Evolutionary conservation across 2,329 filamentous ascomycete species (phyloP), one percentile per base, ranked within the genome.

Genomic region (Aspergillus versicolor): DNA sequence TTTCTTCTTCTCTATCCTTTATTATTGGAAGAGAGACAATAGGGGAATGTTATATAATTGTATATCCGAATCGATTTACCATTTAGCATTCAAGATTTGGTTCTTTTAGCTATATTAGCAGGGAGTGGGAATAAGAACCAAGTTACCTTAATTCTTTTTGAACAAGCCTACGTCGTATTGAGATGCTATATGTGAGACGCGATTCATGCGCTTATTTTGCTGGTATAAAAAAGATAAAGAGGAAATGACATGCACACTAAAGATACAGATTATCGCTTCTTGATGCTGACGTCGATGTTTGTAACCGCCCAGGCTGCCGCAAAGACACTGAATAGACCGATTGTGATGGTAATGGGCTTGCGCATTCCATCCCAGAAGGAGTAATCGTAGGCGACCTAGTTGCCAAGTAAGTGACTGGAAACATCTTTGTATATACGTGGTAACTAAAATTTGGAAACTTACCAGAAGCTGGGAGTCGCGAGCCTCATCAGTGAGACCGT

Each of bases 401-500:
- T 21, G 15, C 5, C 6, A 12, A 12, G 37, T 56, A n/a, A 60
- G 51, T 34, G 27, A 45, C 32, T 45, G 11, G 24, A 24, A 19
- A 19, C 11, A 15, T 24, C 44, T 15, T 17, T 3, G 3, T 17
- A 15, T 32, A 43, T 15, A 24, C 15, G 17, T 32, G 15, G 22
- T 11, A 8, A 24, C 5, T 19, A 15, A 57, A 38, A 53, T 53
- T 47, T 15, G 38, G 17, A 41, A 53, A 70, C 75, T 65, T 72
- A 82, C 89, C 65, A 96, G 80, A 21, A 97, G 75, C 63, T 94
- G 87, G 32, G 90, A 87, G 68, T 92, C 91, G 53, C 92, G 84
- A 69, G 92, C 85, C 65, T 97, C 94, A 66, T 99, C 94, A 1
- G 95, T 90, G 52, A 97, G 79, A 73, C 97, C 97, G 65, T 87